phyloP scores from a whole-genome alignment of 441 rosid species.

The Theobroma grandiflorum region DNA sequence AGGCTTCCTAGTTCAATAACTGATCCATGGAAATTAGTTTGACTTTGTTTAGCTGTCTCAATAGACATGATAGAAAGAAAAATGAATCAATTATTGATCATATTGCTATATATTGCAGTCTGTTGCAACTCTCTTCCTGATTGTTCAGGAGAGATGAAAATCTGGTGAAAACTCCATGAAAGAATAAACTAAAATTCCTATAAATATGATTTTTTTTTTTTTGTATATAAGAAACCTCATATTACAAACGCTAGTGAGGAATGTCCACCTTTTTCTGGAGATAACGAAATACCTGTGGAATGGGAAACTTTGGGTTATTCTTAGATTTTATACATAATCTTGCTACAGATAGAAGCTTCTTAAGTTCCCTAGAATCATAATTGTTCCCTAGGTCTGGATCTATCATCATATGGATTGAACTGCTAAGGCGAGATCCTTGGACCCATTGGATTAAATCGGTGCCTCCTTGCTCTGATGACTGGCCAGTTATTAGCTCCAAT shows the following conservation, averaged over 20 bases:
- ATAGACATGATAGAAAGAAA: not conserved
- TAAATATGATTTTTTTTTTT: not conserved
- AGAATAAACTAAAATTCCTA: not conserved
- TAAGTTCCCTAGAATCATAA: constrained; percentile 70
- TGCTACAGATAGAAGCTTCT: constrained; percentile 73
- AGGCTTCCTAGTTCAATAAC: not conserved
- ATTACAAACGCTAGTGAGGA: not conserved
- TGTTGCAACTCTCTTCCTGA: not conserved
- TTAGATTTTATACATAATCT: constrained; percentile 70
- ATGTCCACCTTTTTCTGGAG: constrained; percentile 70
- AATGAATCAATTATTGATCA: not conserved
- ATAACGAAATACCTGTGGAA: constrained; percentile 69
- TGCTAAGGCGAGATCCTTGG: constrained; percentile 63
- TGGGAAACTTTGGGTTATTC: constrained; percentile 61
- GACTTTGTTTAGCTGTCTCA: not conserved
- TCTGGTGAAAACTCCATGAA: not conserved
- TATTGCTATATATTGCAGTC: not conserved
- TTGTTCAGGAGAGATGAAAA: not conserved
- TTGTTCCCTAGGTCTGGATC: constrained; percentile 86
- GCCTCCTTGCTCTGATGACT: constrained; percentile 76
- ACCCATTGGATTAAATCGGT: constrained; percentile 81
- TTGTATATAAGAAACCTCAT: not conserved
- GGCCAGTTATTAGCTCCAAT: constrained; percentile 89
- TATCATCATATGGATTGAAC: constrained; percentile 78
- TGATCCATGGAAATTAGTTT: not conserved